A percentile compares a stretch with the other conserved stretches of the same genome.
Evolutionary conservation across 2,329 filamentous ascomycete species (phyloP).

Genomic region (Trichoderma aggressivum): DNA sequence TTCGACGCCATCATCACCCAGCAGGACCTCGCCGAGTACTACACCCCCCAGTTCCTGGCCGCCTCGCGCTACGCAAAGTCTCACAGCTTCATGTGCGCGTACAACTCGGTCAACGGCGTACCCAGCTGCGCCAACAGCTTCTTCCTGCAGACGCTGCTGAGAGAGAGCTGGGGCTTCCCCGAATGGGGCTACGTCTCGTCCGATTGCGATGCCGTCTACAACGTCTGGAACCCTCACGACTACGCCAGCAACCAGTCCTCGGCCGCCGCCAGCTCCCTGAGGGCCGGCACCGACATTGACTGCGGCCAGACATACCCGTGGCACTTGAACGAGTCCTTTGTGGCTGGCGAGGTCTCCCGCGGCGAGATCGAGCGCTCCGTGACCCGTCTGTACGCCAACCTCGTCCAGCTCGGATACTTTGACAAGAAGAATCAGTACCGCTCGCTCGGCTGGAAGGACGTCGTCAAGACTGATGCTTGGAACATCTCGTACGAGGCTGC

Average conservation of each 20-base stretch:
- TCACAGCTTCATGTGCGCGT: slow-evolving; percentile 60
- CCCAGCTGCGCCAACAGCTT: slow-evolving; percentile 61
- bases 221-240: slow-evolving; percentile 47
- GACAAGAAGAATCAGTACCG: slow-evolving; percentile 11
- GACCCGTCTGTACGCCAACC: slow-evolving; percentile 15
- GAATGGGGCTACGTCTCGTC: slow-evolving; percentile 59
- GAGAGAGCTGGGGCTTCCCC: slow-evolving; percentile 63
- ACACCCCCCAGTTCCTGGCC: slow-evolving; percentile 55
- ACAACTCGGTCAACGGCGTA: slow-evolving; percentile 62
- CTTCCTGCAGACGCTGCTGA: slow-evolving; percentile 58
- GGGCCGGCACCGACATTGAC: slow-evolving; percentile 33
- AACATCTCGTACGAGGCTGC: slow-evolving; percentile 40
- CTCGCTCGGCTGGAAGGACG: slow-evolving; percentile 48
- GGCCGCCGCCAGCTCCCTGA: slow-evolving; percentile 32
- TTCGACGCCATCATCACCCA: slow-evolving; percentile 55
- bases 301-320: slow-evolving; percentile 17
- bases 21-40: slow-evolving; percentile 66
- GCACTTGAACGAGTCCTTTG: slow-evolving; percentile 17
- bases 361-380: slow-evolving; percentile 17
- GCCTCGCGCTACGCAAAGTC: slow-evolving; percentile 47
- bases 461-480: slow-evolving; percentile 31
- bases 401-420: slow-evolving; percentile 17
- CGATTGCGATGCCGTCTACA: slow-evolving; percentile 61
- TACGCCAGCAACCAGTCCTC: slow-evolving; percentile 34
- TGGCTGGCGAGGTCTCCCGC: slow-evolving; percentile 12